Conservation (phyloP, 164 flowering plant species). For the Piper betle region DNA sequence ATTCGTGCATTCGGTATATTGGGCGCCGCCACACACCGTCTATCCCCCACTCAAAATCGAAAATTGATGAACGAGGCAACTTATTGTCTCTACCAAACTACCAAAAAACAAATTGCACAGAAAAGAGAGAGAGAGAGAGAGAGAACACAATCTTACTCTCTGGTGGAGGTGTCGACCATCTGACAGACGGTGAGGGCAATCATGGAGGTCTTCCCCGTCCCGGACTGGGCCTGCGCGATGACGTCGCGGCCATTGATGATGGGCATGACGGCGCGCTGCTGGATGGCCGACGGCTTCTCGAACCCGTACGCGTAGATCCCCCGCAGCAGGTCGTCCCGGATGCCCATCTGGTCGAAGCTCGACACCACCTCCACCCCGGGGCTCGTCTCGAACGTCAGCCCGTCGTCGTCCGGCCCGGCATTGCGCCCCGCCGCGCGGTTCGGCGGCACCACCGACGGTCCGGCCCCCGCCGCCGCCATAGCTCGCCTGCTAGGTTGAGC, state of each 20-base stretch:
- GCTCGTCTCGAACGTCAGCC: conserved; percentile 64
- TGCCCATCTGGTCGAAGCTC: conserved; percentile 80
- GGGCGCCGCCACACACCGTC: too few relatives aligned
- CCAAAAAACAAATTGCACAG: neutral
- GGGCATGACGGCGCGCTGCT: conserved; percentile 83
- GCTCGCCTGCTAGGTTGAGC: too few relatives aligned
- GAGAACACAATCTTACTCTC: conserved; percentile 37
- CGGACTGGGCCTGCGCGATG: conserved; percentile 94
- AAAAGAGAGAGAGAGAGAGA: neutral
- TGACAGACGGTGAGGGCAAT: conserved; percentile 92
- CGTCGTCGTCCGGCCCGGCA: conserved; percentile 32
- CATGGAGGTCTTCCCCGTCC: conserved; percentile 96
- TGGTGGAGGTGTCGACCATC: conserved; percentile 47
- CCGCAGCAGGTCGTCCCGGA: conserved; percentile 62
- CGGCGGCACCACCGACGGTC: conserved; percentile 26
- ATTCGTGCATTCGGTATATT: too few relatives aligned
- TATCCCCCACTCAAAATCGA: too few relatives aligned
- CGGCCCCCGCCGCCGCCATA: neutral
- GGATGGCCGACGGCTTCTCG: conserved; percentile 93
- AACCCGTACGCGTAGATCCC: conserved; percentile 79
- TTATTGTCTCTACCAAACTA: too few relatives aligned
- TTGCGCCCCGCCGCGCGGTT: conserved; percentile 24
- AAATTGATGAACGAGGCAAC: too few relatives aligned
- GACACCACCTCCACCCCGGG: conserved; percentile 60
- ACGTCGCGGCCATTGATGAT: conserved; percentile 83